phyloP scores from a whole-genome alignment of 805 yeast species.

The Kazachstania bromeliacearum region DNA sequence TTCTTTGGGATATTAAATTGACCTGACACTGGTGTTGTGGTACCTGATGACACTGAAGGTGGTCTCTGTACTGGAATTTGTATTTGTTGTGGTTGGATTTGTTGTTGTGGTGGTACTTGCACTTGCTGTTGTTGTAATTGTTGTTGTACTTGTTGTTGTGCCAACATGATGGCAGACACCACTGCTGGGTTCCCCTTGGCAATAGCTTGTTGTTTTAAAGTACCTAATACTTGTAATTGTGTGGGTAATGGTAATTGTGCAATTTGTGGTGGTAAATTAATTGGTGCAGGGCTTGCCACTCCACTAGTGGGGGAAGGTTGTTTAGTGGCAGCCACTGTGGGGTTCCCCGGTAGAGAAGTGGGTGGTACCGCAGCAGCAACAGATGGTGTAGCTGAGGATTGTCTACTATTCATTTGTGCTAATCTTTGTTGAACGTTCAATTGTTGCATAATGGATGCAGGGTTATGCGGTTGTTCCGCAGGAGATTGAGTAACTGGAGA shows the following conservation, averaged over 20 bases:
- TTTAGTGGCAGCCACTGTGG: too few species aligned
- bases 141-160: slow-evolving; percentile 25
- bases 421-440: slow-evolving; percentile 8
- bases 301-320: background rate
- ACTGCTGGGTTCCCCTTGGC: slow-evolving; percentile 26
- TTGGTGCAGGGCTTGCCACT: slow-evolving; percentile 6
- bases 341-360: background rate
- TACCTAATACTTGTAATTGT: slow-evolving; percentile 25
- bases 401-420: slow-evolving; percentile 5
- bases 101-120: slow-evolving; percentile 4
- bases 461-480: background rate
- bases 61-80: slow-evolving; percentile 5
- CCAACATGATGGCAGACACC: slow-evolving; percentile 22
- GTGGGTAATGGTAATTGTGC: slow-evolving; percentile 27
- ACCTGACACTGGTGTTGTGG: background rate
- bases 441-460: slow-evolving; percentile 6
- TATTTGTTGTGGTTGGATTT: background rate
- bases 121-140: slow-evolving; percentile 15
- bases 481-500: slow-evolving; percentile 1
- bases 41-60: slow-evolving; percentile 5
- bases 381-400: slow-evolving; percentile 2
- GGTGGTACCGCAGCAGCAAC: background rate
- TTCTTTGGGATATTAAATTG: too few species aligned
- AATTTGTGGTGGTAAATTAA: slow-evolving; percentile 28
- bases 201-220: slow-evolving; percentile 27